These are phyloP conservation scores for Apiospora aurea DNA, from an alignment of 2,329 filamentous ascomycete species.

Conservation along the genomic window DNA sequence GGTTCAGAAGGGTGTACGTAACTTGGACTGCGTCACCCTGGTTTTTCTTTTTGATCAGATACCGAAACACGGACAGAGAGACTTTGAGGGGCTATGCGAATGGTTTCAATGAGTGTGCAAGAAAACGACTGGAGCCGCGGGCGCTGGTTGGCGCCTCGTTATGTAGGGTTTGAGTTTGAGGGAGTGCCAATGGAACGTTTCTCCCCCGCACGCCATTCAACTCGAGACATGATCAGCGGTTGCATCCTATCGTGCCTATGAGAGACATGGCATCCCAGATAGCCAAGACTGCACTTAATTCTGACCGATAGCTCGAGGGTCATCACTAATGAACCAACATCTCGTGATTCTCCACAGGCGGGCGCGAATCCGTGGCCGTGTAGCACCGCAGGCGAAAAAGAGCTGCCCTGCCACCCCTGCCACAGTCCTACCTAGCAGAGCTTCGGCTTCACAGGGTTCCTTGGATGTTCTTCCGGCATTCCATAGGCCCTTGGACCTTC, in stretches of 20 bases:
- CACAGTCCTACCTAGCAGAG: background rate
- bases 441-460: background rate
- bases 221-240: constrained; percentile 7
- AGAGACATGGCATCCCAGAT: background rate
- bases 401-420: background rate
- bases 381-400: background rate
- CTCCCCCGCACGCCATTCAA: constrained; percentile 7
- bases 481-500: background rate
- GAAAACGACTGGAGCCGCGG: background rate
- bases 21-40: background rate
- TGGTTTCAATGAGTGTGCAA: background rate
- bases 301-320: background rate
- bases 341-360: background rate
- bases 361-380: background rate
- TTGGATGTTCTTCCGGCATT: background rate
- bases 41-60: background rate
- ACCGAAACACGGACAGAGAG: background rate
- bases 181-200: constrained; percentile 20
- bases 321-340: background rate
- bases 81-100: background rate
- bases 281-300: constrained; percentile 8
- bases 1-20: background rate
- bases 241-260: constrained; percentile 15
- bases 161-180: constrained; percentile 7
- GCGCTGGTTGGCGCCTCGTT: background rate